Base-by-base conservation (phyloP, 1,139 yeast species). In the Magnusiomyces sp. region DNA sequence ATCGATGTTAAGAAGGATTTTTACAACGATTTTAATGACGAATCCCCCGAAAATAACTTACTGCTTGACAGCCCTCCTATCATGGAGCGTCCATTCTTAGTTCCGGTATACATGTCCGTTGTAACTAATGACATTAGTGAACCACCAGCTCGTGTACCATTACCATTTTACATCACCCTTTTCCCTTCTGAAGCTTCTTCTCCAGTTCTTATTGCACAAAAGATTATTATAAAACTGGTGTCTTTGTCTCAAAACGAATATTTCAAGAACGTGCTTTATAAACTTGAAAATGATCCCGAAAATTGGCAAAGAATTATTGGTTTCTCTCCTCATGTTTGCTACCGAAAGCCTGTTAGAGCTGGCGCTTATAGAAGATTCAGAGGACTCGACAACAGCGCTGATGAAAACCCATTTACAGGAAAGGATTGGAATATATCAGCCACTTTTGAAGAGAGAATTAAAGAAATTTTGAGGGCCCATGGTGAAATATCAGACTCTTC, bases 131-230 rank as follows among this genome's bases (percentile, higher is more conserved):
- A 61, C 13, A 60, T 56, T 14, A 23, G 7, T 7, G 29, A 23
- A 23, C 4, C 29, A 5, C 7, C 7, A 23, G 29, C 4, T 4
- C 29, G 7, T 5, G 29, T 7, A 23, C 29, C 29, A 23, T 23
- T 83, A 2, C 97, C 97, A 1, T 78, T 87, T 58, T 83, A 88
- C 60, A 71, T 88, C 39, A 74, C 80, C 0, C 62, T 86, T 27
- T 66, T 74, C 4, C 71, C 68, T 32, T 68, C 70, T 11, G 82
- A 81, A 50, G 65, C 72, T 1, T 72, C 70, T 5, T 72, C 77
- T 11, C 80, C 77, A 61, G 82, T 81, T 2, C 60, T 64, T 0
- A 78, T 88, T 29, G 67, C 83, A 55, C 63, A 65, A 17, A 83
- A 83, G 59, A 59, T 87, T 51, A 50, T 51, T 40, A 45, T 41